Evolutionary conservation across 768 basidiomycete species (phyloP).

Genomic region (Collybia mongolica): DNA sequence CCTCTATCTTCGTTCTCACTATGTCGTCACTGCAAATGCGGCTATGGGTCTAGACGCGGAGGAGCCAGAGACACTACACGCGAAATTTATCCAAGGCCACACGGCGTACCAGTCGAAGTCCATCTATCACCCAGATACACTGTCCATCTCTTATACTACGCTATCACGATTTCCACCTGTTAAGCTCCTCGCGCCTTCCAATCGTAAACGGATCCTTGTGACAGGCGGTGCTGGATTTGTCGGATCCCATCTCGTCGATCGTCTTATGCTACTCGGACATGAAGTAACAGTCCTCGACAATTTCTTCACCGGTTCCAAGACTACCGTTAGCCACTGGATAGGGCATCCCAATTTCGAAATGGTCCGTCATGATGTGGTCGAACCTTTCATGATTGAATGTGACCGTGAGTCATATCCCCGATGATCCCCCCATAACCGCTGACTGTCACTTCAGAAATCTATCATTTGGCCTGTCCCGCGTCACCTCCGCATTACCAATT

Average conservation of each 20-base stretch:
- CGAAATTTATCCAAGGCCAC: conserved; percentile 48
- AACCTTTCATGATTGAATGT: conserved; percentile 98
- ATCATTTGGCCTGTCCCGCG: conserved; percentile 97
- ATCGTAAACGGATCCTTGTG: conserved; percentile 87
- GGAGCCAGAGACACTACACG: conserved; percentile 44
- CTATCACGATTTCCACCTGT: conserved; percentile 93
- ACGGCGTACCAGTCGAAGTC: conserved; percentile 77
- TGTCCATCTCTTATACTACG: conserved; percentile 90
- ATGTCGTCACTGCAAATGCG: conserved; percentile 47
- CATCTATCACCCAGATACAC: conserved; percentile 76
- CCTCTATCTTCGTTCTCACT: conserved; percentile 86
- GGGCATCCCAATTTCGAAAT: conserved; percentile 99
- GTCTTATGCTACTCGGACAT: conserved; percentile 96
- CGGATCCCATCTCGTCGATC: conserved; percentile 96
- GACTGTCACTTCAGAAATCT: conserved; percentile 67
- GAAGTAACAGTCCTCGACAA: conserved; percentile 98
- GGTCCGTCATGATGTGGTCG: conserved; percentile 95
- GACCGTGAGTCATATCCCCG: conserved; percentile 65
- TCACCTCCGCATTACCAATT: conserved; percentile 98
- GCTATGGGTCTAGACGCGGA: conserved; percentile 34
- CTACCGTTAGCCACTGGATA: conserved; percentile 94
- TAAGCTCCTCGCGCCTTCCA: conserved; percentile 72
- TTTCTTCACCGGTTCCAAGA: conserved; percentile 98
- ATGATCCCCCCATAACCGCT: no score
- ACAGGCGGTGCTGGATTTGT: conserved; percentile 99